Percentiles rank a stretch among this genome's conserved stretches.
Evolutionary conservation across 116 monocot species (phyloP).

Genomic region (Zostera marina): DNA sequence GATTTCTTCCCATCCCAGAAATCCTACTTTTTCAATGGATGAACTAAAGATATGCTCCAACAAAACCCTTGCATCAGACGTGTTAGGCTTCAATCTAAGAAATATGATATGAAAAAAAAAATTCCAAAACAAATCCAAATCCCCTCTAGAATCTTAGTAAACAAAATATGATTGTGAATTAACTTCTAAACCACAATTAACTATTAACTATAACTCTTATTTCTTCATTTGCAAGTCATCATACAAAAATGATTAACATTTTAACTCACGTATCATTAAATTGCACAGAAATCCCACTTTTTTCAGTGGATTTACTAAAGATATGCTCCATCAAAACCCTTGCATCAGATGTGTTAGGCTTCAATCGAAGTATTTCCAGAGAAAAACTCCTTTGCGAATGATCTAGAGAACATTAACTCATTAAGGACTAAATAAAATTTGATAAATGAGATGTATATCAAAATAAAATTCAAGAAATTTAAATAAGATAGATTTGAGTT

Average conservation of each 20-base stretch:
- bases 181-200: no score
- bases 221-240: background rate
- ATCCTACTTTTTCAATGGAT: no score
- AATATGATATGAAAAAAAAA: no score
- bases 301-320: background rate
- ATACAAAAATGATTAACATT: background rate
- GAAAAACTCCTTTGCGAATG: no score
- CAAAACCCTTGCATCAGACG: no score
- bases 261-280: slow-evolving; percentile 1
- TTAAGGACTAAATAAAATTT: background rate
- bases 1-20: background rate
- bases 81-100: no score
- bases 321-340: slow-evolving; percentile 36
- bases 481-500: no score
- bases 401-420: slow-evolving; percentile 18
- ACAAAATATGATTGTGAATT: no score
- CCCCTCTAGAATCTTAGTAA: no score
- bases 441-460: background rate
- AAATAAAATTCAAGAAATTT: no score
- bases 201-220: background rate
- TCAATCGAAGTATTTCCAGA: slow-evolving; percentile 37
- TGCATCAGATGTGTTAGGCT: slow-evolving; percentile 46
- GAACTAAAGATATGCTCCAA: no score
- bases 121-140: no score
- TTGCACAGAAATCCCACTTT: background rate